Conservation (phyloP, 257 asterid species). For the Penstemon davidsonii region DNA sequence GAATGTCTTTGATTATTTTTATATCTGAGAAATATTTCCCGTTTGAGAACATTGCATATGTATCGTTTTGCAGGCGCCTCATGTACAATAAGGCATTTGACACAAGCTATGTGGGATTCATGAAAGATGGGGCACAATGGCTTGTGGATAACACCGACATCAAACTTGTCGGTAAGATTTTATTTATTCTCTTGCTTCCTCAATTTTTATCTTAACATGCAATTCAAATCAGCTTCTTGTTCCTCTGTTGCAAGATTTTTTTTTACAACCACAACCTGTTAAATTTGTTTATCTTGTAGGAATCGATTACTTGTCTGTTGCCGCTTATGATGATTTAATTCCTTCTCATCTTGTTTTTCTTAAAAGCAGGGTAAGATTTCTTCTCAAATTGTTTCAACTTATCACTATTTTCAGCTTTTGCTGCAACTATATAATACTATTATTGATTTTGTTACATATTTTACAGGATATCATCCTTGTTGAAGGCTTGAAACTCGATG, state of each 20-base stretch:
- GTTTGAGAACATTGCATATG: constrained; percentile 5
- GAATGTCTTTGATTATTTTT: not conserved
- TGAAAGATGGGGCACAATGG: constrained; percentile 95
- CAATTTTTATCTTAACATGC: not conserved
- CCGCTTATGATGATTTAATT: constrained; percentile 72
- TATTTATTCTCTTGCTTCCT: not conserved
- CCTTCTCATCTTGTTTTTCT: constrained; percentile 90
- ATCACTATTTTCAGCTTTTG: not conserved
- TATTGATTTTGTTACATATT: constrained; percentile 27
- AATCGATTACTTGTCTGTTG: constrained; percentile 90
- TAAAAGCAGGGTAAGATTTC: constrained; percentile 61
- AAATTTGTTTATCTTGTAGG: constrained; percentile 45
- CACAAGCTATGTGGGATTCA: constrained; percentile 89
- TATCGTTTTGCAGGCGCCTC: constrained; percentile 62
- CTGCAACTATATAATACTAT: not conserved
- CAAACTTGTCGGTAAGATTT: constrained; percentile 81
- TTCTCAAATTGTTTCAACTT: constrained; percentile 3
- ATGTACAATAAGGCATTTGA: constrained; percentile 86
- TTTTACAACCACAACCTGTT: too few relatives aligned
- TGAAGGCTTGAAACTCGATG: constrained; percentile 90
- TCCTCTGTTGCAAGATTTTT: not conserved
- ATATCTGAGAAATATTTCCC: not conserved
- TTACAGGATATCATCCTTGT: constrained; percentile 88
- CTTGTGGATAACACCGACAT: constrained; percentile 92
- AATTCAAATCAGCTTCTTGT: not conserved